Base-by-base conservation (phyloP, 306 rosid genomes). In the Rosa persica region DNA sequence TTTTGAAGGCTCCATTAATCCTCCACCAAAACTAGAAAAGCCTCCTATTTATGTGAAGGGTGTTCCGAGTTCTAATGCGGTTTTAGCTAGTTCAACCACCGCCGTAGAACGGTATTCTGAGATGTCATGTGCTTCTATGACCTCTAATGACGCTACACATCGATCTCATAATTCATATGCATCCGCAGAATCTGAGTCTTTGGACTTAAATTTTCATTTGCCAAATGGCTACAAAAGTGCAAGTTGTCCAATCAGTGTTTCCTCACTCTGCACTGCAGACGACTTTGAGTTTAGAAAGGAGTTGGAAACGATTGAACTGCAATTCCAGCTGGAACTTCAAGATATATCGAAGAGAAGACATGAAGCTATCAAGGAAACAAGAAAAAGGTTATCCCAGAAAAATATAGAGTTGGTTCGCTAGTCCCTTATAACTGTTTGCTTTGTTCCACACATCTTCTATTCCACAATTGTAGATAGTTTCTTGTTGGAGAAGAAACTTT, bases 271-370 rank as follows among this genome's bases (percentile, higher is more conserved):
- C 61, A 77, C 71, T 8, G 51, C 5, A 25, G 86, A 82, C 15
- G 83, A 78, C 55, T 38, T 16, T 1, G 79, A 87, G 74, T 78
- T 89, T 68, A 80, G 66, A 82, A 10, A 13, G 76, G 88, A 87
- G 79, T 64, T 89, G 73, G 86, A 83, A 73, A 58, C 44, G 79
- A 89, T 89, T 43, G 93, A 89, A 73, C 84, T 80, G 38, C 79
- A 80, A 58, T 87, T 79, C 70, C 78, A 73, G 48, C 83, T 81
- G 25, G 88, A 83, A 48, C 65, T 87, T 11, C 82, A 78, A 75
- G 89, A 83, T 44, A 79, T 84, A 44, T 87, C 75, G 17, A 74
- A 34, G 39, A 80, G 52, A 82, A 87, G 78, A 78, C 13, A 71
- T 9, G 70, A 75, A 62, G 89, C 93, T 57, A 83, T 87, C 76